Conservation (phyloP, 768 basidiomycete species). For the Coprinopsis sp. region DNA sequence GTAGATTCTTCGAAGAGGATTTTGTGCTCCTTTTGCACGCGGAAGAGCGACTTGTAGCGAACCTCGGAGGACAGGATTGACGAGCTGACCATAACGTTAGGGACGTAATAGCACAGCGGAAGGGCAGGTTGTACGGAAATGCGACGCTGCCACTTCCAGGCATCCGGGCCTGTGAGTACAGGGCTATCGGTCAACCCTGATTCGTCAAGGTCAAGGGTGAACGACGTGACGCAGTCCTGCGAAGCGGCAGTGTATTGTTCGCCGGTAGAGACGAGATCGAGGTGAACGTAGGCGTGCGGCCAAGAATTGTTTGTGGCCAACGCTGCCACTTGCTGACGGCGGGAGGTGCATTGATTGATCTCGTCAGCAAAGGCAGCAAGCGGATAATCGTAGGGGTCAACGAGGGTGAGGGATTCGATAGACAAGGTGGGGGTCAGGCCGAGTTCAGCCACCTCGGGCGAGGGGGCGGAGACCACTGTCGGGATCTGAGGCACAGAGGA, state of each 20-base stretch:
- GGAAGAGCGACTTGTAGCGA: conserved; percentile 14
- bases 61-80: conserved; percentile 8
- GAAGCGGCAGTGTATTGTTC: background rate
- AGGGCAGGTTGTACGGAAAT: conserved; percentile 9
- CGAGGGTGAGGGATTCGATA: conserved; percentile 6
- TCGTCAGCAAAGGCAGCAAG: conserved; percentile 7
- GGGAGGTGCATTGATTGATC: conserved; percentile 1
- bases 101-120: conserved; percentile 13
- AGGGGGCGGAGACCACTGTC: background rate
- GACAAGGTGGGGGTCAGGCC: conserved; percentile 4
- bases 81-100: conserved; percentile 18
- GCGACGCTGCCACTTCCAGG: conserved; percentile 11
- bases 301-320: conserved; percentile 1
- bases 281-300: conserved; percentile 11
- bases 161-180: conserved; percentile 13
- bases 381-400: conserved; percentile 8
- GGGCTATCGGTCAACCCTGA: conserved; percentile 13
- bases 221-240: conserved; percentile 7
- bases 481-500: too few species aligned
- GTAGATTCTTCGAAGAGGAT: conserved; percentile 9
- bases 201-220: conserved; percentile 25
- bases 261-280: conserved; percentile 14
- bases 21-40: conserved; percentile 13
- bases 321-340: background rate
- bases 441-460: conserved; percentile 1